Evolutionary conservation across 768 basidiomycete genomes (phyloP).

Genomic region (Astraeus odoratus): DNA sequence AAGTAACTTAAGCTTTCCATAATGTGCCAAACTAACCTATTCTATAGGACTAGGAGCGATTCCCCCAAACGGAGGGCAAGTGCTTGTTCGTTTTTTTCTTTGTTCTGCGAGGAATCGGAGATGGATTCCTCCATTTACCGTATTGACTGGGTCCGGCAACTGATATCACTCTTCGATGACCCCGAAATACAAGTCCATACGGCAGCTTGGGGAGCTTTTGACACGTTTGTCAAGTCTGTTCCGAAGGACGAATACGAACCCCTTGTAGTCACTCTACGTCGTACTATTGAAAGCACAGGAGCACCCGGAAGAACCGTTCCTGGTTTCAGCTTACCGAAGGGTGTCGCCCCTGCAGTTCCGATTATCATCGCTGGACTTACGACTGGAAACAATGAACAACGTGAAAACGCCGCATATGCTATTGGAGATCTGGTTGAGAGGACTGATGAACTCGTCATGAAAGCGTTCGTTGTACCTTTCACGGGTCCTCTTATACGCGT

Average conservation of each 20-base stretch:
- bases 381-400: constrained; percentile 88
- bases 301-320: constrained; percentile 71
- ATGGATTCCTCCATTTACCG: constrained; percentile 82
- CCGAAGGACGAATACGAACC: constrained; percentile 92
- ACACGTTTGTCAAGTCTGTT: constrained; percentile 81
- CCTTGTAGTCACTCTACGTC: constrained; percentile 80
- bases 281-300: constrained; percentile 82
- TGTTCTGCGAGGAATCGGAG: constrained; percentile 78
- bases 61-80: constrained; percentile 65
- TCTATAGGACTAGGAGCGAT: constrained; percentile 71
- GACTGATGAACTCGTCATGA: constrained; percentile 80
- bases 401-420: constrained; percentile 92
- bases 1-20: constrained; percentile 20
- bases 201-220: constrained; percentile 77
- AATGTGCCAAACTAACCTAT: neutral
- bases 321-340: constrained; percentile 82
- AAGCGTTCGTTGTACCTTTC: constrained; percentile 91
- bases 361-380: constrained; percentile 91
- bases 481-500: constrained; percentile 95
- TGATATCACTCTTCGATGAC: constrained; percentile 81
- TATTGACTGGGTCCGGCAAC: constrained; percentile 90
- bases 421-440: constrained; percentile 93
- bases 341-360: constrained; percentile 75
- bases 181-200: constrained; percentile 65
- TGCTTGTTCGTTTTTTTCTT: constrained; percentile 69